Base-by-base conservation (phyloP, 2,329 filamentous ascomycete genomes). In the Alternaria postmessia region DNA sequence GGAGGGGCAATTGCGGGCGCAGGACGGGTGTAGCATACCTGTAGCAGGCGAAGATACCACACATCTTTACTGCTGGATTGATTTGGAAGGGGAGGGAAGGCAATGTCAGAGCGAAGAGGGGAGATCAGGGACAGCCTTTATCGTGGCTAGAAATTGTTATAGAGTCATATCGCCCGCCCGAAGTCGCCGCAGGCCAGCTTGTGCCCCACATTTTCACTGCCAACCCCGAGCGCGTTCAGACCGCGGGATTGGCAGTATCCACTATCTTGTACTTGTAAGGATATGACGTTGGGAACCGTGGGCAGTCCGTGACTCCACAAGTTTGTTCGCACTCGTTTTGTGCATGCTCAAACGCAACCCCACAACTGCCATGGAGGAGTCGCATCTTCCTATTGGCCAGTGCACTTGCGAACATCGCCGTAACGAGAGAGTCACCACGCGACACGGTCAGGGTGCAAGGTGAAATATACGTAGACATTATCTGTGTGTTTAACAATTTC, bases 11-110 rank as follows among this genome's bases (percentile, higher is more conserved):
- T 62, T 62, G 56, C 64, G 54, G 7, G 47, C 48, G 59, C 66
- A 54, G 51, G 63, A 59, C 57, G 32, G 62, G 34, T 42, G 49
- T 42, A 30, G 61, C 77, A 62, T 79, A 96, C 93, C 87, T 85
- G 82, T 97, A 92, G 83, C 94, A 97, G 75, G 93, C 94, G 81
- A 97, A 97, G 78, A 97, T 96, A 81, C 93, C 93, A 90, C 93
- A 97, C 93, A 97, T 97, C 74, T 80, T 91, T 85, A 54, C 60
- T 51, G 59, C 57, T 62, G 59, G 42, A 39, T 20, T 39, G 52
- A 53, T 9, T 44, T 44, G 53, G 47, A 41, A 44, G 49, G 32
- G 43, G 58, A 58, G 57, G 56, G 32, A 51, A 60, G 57, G 43
- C 38, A 55, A 24, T 62, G 61, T 62, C 36, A 56, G 51, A 55